Base-by-base conservation (phyloP, 129 eudicot genomes). In the Lactuca saligna region DNA sequence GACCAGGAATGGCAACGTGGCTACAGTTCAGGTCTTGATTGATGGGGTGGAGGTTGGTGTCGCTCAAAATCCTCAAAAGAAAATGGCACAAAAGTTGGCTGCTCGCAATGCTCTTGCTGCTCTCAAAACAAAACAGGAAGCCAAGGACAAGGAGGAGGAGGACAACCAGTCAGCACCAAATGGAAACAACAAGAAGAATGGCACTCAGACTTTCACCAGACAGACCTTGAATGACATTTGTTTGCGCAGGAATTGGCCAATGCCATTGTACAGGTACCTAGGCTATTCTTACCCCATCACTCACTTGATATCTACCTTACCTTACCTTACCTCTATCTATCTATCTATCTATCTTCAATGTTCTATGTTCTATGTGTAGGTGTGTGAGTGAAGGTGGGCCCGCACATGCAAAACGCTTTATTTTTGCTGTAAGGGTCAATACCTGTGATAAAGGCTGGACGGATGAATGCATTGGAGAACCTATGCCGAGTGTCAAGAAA, bases 401-500 rank as follows among this genome's bases (percentile, higher is more conserved):
- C 4, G 99, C 99, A 13, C 99, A 93, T 76, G 99, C 97, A 5
- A 93, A 85, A 78, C 85, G 86, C 72, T 93, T 93, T 76, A 87
- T 90, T 37, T 93, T 89, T 66, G 85, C 87, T 0, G 99, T 93
- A 14, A 85, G 99, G 1, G 97, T 93, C 1, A 93, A 93, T 71
- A 93, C 97, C 37, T 81, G 87, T 7, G 97, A 89, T 69, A 87
- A 63, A 79, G 99, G 99, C 57, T 93, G 95, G 97, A 93, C 99
- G 1, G 97, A 89, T 51, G 99, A 93, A 79, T 93, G 99, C 61
- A 63, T 93, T 3, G 99, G 99, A 53, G 97, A 93, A 72, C 90
- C 99, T 14, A 93, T 93, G 99, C 97, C 99, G 7, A 93, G 97
- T 83, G 99, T 93, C 54, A 93, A 93, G 89, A 93, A 93, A 84